Evolutionary conservation across 805 yeast genomes (phyloP).

Genomic region (Metschnikowia drakensbergensis): DNA sequence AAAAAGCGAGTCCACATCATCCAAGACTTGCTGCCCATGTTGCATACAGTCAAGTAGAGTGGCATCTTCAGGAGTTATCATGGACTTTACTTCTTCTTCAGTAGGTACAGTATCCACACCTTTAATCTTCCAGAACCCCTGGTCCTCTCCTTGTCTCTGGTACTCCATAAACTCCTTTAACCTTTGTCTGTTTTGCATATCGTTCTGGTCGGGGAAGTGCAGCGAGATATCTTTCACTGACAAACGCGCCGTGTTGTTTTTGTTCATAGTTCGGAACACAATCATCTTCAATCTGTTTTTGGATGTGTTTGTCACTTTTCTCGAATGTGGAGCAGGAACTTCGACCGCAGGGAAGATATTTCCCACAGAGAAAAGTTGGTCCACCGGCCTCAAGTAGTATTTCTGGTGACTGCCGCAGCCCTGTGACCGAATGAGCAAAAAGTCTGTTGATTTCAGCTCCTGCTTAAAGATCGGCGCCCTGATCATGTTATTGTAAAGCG

Average conservation of each 20-base stretch:
- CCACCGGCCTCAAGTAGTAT: slow-evolving; percentile 65
- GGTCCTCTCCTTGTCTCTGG: slow-evolving; percentile 90
- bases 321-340: slow-evolving; percentile 95
- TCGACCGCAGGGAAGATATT: slow-evolving; percentile 91
- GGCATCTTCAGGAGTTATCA: slow-evolving; percentile 91
- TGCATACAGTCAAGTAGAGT: slow-evolving; percentile 87
- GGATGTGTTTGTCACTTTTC: slow-evolving; percentile 90
- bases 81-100: slow-evolving; percentile 70
- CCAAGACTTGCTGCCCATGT: slow-evolving; percentile 82
- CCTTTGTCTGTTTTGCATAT: slow-evolving; percentile 94
- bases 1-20: slow-evolving; percentile 65
- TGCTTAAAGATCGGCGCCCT: slow-evolving; percentile 93
- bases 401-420: slow-evolving; percentile 74
- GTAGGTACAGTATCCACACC: slow-evolving; percentile 55
- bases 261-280: slow-evolving; percentile 81
- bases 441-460: slow-evolving; percentile 74
- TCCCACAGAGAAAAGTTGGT: slow-evolving; percentile 81
- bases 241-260: slow-evolving; percentile 66
- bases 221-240: slow-evolving; percentile 82
- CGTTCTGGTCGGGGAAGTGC: slow-evolving; percentile 96
- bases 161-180: slow-evolving; percentile 97
- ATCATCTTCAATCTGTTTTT: slow-evolving; percentile 91
- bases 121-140: slow-evolving; percentile 91
- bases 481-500: slow-evolving; percentile 84
- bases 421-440: slow-evolving; percentile 71